Percentiles rank a stretch among this genome's conserved stretches.
Evolutionary conservation across 345 rosid genomes (phyloP).

Genomic region (Brassica napus): Da-Ae NC_063446.1:43595001-43595500

Average conservation of each 20-base stretch:
- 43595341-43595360: slow-evolving; percentile 47
- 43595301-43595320: slow-evolving; percentile 58
- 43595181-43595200: not conserved
- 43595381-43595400: slow-evolving; percentile 81
- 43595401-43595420: slow-evolving; percentile 81
- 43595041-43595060: slow-evolving; percentile 90
- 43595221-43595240: slow-evolving; percentile 29
- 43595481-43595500: slow-evolving; percentile 17
- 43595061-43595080: slow-evolving; percentile 85
- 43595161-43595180: slow-evolving; percentile 1
- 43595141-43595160: slow-evolving; percentile 10
- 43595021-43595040: slow-evolving; percentile 80
- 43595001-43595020: slow-evolving; percentile 75
- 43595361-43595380: slow-evolving; percentile 60
- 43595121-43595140: slow-evolving; percentile 1
- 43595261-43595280: slow-evolving; percentile 65
- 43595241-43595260: slow-evolving; percentile 99
- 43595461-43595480: slow-evolving; percentile 50
- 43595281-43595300: slow-evolving; percentile 81
- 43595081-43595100: slow-evolving; percentile 44
- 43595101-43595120: slow-evolving; percentile 21
- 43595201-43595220: not conserved
- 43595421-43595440: slow-evolving; percentile 96
- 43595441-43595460: slow-evolving; percentile 81
- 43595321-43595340: slow-evolving; percentile 50